Percentiles rank a stretch among this genome's conserved stretches.
Evolutionary conservation across 345 rosid species (phyloP).

Genomic region (Gossypium longicalyx): DNA sequence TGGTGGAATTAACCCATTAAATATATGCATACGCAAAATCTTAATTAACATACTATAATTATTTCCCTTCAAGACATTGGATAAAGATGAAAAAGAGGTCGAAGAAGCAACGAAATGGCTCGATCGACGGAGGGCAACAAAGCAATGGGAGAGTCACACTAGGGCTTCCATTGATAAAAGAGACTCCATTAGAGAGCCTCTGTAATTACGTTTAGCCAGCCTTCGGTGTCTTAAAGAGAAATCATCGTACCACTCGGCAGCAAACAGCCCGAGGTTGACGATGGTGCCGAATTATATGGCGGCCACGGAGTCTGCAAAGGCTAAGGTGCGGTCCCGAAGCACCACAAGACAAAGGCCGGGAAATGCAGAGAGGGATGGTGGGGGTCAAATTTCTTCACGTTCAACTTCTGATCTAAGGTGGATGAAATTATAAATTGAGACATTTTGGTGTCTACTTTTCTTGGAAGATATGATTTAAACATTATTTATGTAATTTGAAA

Average conservation of each 20-base stretch:
- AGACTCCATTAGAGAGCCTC: slow-evolving; percentile 18
- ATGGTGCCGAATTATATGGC: slow-evolving; percentile 74
- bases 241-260: slow-evolving; percentile 29
- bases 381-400: slow-evolving; percentile 2
- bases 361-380: slow-evolving; percentile 39
- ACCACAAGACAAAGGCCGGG: slow-evolving; percentile 62
- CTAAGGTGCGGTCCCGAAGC: slow-evolving; percentile 67
- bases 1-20: no score
- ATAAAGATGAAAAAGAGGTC: neutral
- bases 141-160: neutral
- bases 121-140: neutral
- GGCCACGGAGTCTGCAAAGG: slow-evolving; percentile 77
- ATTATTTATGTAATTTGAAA: no score
- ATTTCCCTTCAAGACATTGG: no score
- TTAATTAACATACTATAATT: no score
- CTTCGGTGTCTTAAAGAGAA: slow-evolving; percentile 40
- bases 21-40: no score
- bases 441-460: no score
- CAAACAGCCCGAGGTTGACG: slow-evolving; percentile 41
- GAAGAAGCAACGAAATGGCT: neutral
- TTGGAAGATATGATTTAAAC: no score
- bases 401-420: no score
- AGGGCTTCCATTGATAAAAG: neutral
- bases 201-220: slow-evolving; percentile 58
- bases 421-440: no score